Evolutionary conservation across 2,329 filamentous ascomycete species (phyloP).

Genomic region (Clarireedia monteithiana): DNA sequence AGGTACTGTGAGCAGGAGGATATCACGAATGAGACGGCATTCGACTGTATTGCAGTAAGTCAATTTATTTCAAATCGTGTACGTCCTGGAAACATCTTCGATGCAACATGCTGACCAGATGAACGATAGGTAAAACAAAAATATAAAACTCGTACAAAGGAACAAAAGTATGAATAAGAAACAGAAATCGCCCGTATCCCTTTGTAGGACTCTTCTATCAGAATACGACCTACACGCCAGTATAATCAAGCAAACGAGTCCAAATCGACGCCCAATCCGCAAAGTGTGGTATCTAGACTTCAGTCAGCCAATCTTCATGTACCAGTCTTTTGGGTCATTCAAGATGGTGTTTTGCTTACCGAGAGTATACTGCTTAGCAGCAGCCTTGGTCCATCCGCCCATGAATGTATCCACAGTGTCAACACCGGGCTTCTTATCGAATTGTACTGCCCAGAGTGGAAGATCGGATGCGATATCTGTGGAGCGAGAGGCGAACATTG

Average conservation of each 20-base stretch:
- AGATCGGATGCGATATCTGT: conserved; percentile 21
- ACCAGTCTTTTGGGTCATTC: too few species aligned
- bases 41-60: too few species aligned
- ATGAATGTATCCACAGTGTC: conserved; percentile 21
- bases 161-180: too few species aligned
- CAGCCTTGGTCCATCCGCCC: conserved; percentile 21
- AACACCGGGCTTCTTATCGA: conserved; percentile 15
- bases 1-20: too few species aligned
- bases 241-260: conserved; percentile 11
- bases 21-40: too few species aligned
- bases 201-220: not conserved
- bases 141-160: too few species aligned
- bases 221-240: not conserved
- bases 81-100: too few species aligned
- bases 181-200: too few species aligned
- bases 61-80: too few species aligned
- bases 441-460: conserved; percentile 24
- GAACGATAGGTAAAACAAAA: too few species aligned
- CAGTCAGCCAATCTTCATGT: too few species aligned
- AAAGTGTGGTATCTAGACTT: conserved; percentile 18
- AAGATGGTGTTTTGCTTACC: conserved; percentile 11
- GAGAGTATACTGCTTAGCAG: conserved; percentile 21
- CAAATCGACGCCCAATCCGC: conserved; percentile 18
- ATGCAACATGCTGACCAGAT: too few species aligned
- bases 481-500: conserved; percentile 17